phyloP scores from a whole-genome alignment of 192 early-diverging fungal genomes.

The Podila epicladia region DNA sequence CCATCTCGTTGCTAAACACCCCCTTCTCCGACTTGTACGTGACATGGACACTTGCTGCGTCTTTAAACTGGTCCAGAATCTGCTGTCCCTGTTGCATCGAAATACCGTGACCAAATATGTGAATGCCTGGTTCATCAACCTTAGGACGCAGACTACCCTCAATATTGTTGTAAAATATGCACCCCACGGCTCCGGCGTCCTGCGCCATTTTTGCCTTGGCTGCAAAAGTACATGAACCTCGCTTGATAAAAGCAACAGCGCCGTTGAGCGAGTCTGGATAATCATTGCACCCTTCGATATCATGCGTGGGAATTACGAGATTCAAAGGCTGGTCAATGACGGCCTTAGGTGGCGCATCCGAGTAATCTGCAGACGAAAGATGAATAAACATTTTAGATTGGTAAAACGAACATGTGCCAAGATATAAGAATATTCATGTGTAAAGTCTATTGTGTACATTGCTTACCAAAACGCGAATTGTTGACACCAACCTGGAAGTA shows the following conservation, averaged over 20 bases:
- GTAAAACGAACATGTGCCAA: too few relatives aligned
- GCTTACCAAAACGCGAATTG: constrained; percentile 21
- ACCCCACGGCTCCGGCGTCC: constrained; percentile 69
- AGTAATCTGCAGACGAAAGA: constrained; percentile 16
- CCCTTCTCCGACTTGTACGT: constrained; percentile 28
- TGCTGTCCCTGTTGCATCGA: constrained; percentile 54
- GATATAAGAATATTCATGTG: too few relatives aligned
- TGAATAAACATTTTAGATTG: too few relatives aligned
- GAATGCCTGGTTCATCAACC: constrained; percentile 37
- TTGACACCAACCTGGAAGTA: constrained; percentile 33
- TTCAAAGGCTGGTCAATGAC: constrained; percentile 43
- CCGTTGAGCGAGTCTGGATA: constrained; percentile 42
- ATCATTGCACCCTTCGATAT: constrained; percentile 16
- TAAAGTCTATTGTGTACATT: not conserved
- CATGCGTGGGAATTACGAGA: constrained; percentile 52
- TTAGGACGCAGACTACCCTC: constrained; percentile 15
- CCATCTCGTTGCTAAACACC: constrained; percentile 55
- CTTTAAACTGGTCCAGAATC: constrained; percentile 56
- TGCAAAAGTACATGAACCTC: constrained; percentile 73
- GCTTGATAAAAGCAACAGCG: constrained; percentile 67
- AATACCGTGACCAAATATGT: constrained; percentile 69
- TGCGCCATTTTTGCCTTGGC: constrained; percentile 45
- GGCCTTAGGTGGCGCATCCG: constrained; percentile 24
- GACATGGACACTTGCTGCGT: constrained; percentile 13
- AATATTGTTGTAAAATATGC: constrained; percentile 70